These are phyloP conservation scores for Ambrosia trifida DNA, from an alignment of 129 eudicot genomes.

Conservation along the genomic window DNA sequence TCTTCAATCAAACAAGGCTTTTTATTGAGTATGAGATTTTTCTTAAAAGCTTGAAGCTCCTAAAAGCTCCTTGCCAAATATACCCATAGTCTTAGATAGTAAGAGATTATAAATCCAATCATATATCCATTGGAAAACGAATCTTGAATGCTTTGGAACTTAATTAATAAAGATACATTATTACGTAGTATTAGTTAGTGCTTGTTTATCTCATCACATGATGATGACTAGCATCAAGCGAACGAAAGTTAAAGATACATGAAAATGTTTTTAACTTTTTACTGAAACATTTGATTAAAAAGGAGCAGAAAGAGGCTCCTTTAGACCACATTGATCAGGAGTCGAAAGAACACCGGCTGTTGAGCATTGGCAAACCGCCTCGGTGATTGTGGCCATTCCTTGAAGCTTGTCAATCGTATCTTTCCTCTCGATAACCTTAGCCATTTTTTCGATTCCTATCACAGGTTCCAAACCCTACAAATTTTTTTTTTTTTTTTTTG, in stretches of 20 bases:
- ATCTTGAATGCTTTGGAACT: conserved; percentile 45
- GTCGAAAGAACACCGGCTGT: conserved; percentile 28
- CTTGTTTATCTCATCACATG: neutral
- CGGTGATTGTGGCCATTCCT: conserved; percentile 1
- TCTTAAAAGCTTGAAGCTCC: no score
- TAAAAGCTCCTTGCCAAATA: no score
- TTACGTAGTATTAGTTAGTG: neutral
- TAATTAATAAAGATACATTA: neutral
- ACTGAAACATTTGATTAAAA: conserved; percentile 27
- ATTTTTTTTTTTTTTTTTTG: no score
- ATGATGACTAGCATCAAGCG: neutral
- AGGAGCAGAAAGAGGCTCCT: conserved; percentile 72
- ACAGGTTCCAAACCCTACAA: conserved; percentile 48
- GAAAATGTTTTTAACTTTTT: neutral
- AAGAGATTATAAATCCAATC: no score
- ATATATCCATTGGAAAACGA: conserved; percentile 23
- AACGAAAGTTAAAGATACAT: neutral
- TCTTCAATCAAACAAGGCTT: no score
- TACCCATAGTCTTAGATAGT: no score
- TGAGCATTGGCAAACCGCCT: conserved; percentile 48
- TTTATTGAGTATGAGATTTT: no score
- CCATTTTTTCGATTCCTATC: conserved; percentile 26
- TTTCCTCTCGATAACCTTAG: conserved; percentile 27
- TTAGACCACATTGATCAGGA: conserved; percentile 43
- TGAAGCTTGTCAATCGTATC: conserved; percentile 25